These are phyloP conservation scores for Phytophthora palmivora DNA, from an alignment of 352 stramenopile species.

Conservation along the genomic window DNA sequence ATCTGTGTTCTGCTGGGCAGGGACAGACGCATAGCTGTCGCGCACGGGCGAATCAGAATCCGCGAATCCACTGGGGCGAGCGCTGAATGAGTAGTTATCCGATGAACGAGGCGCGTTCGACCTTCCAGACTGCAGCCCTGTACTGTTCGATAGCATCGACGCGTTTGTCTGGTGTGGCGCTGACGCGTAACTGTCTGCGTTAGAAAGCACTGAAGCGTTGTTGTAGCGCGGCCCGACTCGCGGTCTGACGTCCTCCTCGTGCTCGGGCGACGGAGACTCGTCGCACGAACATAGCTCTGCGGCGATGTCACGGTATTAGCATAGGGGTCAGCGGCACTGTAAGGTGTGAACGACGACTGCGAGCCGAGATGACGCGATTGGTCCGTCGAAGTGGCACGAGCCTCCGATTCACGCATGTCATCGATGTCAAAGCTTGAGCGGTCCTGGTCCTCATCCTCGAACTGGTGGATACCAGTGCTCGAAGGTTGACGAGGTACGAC, in stretches of 20 bases:
- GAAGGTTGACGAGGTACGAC: constrained; percentile 41
- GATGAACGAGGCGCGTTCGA: constrained; percentile 14
- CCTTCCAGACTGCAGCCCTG: constrained; percentile 22
- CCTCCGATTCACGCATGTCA: constrained; percentile 76
- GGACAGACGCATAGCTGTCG: constrained; percentile 33
- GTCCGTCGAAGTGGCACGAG: constrained; percentile 33
- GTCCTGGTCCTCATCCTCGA: constrained; percentile 48
- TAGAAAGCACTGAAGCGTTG: constrained; percentile 32
- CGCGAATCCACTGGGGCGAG: constrained; percentile 18
- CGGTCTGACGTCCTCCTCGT: constrained; percentile 29
- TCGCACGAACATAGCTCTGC: constrained; percentile 77
- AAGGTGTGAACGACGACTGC: constrained; percentile 30
- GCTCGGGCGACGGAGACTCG: constrained; percentile 56
- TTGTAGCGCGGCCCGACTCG: constrained; percentile 29
- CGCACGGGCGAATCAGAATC: constrained; percentile 20
- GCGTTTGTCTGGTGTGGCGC: constrained; percentile 36
- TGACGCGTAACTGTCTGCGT: constrained; percentile 43
- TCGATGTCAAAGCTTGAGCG: constrained; percentile 88
- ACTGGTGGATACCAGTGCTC: constrained; percentile 36
- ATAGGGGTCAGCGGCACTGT: constrained; percentile 47
- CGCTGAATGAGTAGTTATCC: constrained; percentile 27
- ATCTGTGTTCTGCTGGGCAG: constrained; percentile 25
- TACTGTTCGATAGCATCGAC: constrained; percentile 41
- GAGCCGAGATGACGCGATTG: constrained; percentile 22
- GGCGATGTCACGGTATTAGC: constrained; percentile 66